phyloP scores from a whole-genome alignment of 495 filamentous ascomycete genomes.

The Penicillium salamii region DNA sequence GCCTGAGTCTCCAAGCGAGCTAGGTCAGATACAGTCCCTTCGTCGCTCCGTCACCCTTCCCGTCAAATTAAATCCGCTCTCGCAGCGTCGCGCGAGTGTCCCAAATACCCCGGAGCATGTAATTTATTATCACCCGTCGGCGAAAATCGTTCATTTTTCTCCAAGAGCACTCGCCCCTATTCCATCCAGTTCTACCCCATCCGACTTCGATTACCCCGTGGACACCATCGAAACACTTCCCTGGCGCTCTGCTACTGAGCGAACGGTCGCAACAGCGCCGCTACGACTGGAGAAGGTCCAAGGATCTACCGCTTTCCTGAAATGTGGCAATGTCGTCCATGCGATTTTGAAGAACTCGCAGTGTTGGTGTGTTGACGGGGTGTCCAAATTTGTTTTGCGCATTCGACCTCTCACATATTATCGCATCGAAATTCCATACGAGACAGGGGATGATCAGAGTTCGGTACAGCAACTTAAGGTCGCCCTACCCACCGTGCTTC shows the following conservation, averaged over 20 bases:
- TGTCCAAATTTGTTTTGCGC: constrained; percentile 77
- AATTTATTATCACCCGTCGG: constrained; percentile 65
- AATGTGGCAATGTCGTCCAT: constrained; percentile 74
- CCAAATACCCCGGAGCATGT: constrained; percentile 57
- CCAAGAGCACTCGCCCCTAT: constrained; percentile 40
- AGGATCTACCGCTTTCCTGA: constrained; percentile 78
- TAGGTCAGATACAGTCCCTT: constrained; percentile 35
- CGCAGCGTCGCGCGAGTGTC: constrained; percentile 33
- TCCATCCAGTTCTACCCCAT: constrained; percentile 38
- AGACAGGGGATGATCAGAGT: constrained; percentile 54
- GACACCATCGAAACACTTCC: constrained; percentile 56
- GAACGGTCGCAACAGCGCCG: constrained; percentile 76
- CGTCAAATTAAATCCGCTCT: constrained; percentile 40
- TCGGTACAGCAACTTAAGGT: constrained; percentile 63
- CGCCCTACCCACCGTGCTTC: constrained; percentile 66
- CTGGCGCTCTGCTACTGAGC: constrained; percentile 73
- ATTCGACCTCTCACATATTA: constrained; percentile 80
- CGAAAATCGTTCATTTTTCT: constrained; percentile 63
- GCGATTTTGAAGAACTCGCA: constrained; percentile 85
- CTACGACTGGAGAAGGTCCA: constrained; percentile 78
- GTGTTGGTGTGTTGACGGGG: constrained; percentile 88
- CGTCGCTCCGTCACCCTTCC: constrained; percentile 61
- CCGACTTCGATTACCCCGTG: constrained; percentile 48
- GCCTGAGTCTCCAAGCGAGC: constrained; percentile 37
- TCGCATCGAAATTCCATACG: constrained; percentile 77